These are phyloP conservation scores for Aureoboletus auriporus DNA, from an alignment of 768 basidiomycete genomes.

Conservation along the genomic window DNA sequence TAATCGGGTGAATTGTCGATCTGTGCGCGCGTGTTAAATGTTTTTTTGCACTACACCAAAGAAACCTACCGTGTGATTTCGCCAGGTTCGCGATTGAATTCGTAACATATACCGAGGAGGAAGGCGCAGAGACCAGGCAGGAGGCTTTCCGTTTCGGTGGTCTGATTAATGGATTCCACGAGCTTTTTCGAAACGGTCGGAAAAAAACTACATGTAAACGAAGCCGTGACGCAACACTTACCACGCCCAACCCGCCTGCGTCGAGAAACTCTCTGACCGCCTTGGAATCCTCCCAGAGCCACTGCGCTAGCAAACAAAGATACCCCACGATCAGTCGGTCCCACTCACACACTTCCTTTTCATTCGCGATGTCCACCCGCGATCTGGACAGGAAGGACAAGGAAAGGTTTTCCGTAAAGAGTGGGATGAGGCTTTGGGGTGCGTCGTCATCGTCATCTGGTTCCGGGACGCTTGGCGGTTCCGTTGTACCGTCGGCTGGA, in stretches of 20 bases:
- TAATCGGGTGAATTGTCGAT: slow-evolving; percentile 82
- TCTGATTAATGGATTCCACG: slow-evolving; percentile 92
- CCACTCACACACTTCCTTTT: slow-evolving; percentile 81
- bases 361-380: slow-evolving; percentile 45
- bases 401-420: slow-evolving; percentile 88
- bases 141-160: slow-evolving; percentile 76
- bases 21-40: slow-evolving; percentile 34
- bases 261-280: slow-evolving; percentile 88
- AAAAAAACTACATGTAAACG: neutral
- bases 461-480: slow-evolving; percentile 30
- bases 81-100: slow-evolving; percentile 93
- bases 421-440: slow-evolving; percentile 72
- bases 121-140: slow-evolving; percentile 91
- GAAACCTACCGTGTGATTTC: slow-evolving; percentile 78
- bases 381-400: slow-evolving; percentile 77
- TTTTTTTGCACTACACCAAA: too few species aligned
- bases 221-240: slow-evolving; percentile 39
- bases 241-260: slow-evolving; percentile 86
- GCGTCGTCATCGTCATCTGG: slow-evolving; percentile 58
- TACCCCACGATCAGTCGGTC: slow-evolving; percentile 86
- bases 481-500: slow-evolving; percentile 61
- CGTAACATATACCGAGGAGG: slow-evolving; percentile 90
- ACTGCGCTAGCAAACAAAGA: slow-evolving; percentile 77
- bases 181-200: slow-evolving; percentile 45
- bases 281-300: slow-evolving; percentile 95